phyloP scores from a whole-genome alignment of 192 early-diverging fungal species.

The Lunasporangiospora selenospora region DNA sequence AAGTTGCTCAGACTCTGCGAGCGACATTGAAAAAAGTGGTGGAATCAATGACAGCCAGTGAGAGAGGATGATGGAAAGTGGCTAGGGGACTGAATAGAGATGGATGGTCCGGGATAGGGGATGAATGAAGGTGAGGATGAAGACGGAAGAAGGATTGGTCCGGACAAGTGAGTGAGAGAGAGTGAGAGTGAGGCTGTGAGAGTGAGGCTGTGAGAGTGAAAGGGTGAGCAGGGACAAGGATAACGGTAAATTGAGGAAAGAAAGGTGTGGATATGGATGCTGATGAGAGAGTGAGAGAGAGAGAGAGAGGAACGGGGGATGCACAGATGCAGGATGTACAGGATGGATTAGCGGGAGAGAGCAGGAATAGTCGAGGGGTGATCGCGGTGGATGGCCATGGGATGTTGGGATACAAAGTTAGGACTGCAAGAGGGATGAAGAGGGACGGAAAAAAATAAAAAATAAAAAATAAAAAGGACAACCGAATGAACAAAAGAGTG shows the following conservation, averaged over 20 bases:
- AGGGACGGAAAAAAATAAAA: background rate
- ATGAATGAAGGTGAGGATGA: background rate
- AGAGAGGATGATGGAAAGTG: background rate
- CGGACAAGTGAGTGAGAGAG: constrained; percentile 2
- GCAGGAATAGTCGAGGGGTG: constrained; percentile 7
- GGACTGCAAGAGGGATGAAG: background rate
- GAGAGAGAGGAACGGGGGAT: too few relatives aligned
- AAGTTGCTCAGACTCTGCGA: too few relatives aligned
- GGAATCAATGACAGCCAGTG: too few relatives aligned
- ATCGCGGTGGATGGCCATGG: background rate
- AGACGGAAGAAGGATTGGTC: background rate
- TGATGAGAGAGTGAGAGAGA: background rate
- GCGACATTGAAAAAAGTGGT: constrained; percentile 15
- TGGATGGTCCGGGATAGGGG: constrained; percentile 4
- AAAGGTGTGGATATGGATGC: background rate
- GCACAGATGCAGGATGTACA: too few relatives aligned
- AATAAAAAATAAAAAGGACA: background rate
- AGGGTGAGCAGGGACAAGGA: too few relatives aligned
- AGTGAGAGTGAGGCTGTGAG: background rate
- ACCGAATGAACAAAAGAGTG: background rate
- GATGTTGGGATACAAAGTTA: background rate
- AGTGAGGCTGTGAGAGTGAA: background rate
- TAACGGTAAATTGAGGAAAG: too few relatives aligned
- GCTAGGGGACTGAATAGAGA: background rate
- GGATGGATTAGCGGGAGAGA: background rate